Evolutionary conservation across 78 protist genomes (phyloP).

Genomic region (Dictyostelium firmibasis): DNA sequence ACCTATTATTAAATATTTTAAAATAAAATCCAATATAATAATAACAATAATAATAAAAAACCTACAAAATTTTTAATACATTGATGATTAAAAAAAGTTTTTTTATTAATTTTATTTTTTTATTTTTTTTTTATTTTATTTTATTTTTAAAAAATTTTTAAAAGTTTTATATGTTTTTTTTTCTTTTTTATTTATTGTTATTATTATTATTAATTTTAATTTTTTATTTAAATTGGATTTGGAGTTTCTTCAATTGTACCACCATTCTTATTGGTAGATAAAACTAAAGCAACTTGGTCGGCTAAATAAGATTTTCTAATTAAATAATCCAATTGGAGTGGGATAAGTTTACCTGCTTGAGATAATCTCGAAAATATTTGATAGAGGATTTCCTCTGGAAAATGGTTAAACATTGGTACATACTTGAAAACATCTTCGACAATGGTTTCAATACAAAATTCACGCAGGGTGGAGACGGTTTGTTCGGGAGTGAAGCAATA

Average conservation of each 20-base stretch:
- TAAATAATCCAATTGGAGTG: conserved; percentile 39
- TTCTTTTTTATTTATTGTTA: not conserved
- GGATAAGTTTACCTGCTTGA: conserved; percentile 47
- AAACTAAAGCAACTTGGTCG: conserved; percentile 35
- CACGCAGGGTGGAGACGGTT: conserved; percentile 27
- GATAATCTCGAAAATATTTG: conserved; percentile 8
- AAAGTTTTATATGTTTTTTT: not conserved
- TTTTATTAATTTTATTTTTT: not conserved
- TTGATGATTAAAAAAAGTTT: too few relatives aligned
- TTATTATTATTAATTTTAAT: not conserved
- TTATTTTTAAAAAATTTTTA: not conserved
- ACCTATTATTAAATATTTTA: too few relatives aligned
- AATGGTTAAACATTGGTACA: conserved; percentile 8
- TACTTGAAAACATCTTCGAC: conserved; percentile 22
- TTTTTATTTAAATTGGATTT: not conserved
- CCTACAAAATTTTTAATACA: too few relatives aligned
- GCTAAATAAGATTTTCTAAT: conserved; percentile 54
- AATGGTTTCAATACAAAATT: conserved; percentile 51
- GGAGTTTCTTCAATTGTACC: conserved; percentile 54
- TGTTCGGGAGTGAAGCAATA: conserved; percentile 61
- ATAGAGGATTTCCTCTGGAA: conserved; percentile 50
- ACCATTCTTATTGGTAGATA: conserved; percentile 2
- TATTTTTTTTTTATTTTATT: not conserved
- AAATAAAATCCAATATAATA: too few relatives aligned
- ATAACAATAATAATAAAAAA: too few relatives aligned